Percentiles rank a stretch among this genome's conserved stretches.
Evolutionary conservation across 108 stramenopile species (phyloP).

Genomic region (Licmophora abbreviata): DNA sequence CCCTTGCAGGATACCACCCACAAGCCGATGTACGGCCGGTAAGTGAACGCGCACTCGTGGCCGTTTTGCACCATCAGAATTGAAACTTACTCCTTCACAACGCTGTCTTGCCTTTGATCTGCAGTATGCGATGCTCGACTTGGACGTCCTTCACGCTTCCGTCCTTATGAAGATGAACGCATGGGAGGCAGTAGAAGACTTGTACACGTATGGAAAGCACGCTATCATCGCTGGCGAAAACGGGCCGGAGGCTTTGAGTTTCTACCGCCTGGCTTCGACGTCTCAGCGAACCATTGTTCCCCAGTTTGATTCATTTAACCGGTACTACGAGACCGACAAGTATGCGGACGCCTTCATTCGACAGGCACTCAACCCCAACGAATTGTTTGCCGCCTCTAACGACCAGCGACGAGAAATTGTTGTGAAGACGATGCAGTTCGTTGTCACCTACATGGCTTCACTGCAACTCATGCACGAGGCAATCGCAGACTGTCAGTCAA

Average conservation of each 20-base stretch:
- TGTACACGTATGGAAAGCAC: slow-evolving; percentile 57
- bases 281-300: slow-evolving; percentile 54
- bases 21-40: slow-evolving; percentile 37
- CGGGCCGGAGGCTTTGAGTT: slow-evolving; percentile 13
- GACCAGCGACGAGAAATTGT: slow-evolving; percentile 49
- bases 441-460: slow-evolving; percentile 62
- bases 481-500: slow-evolving; percentile 31
- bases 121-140: slow-evolving; percentile 54
- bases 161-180: slow-evolving; percentile 63
- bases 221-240: slow-evolving; percentile 8
- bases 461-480: slow-evolving; percentile 51
- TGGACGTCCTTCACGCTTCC: slow-evolving; percentile 57
- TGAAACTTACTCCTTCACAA: not conserved
- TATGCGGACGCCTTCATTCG: slow-evolving; percentile 66
- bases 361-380: slow-evolving; percentile 17
- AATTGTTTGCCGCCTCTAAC: slow-evolving; percentile 19
- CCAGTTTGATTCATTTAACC: slow-evolving; percentile 42
- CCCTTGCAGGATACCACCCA: slow-evolving; percentile 57
- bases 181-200: slow-evolving; percentile 52
- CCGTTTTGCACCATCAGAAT: not conserved
- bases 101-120: not conserved
- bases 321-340: slow-evolving; percentile 41
- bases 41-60: not conserved
- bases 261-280: slow-evolving; percentile 44
- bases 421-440: slow-evolving; percentile 35